These are phyloP conservation scores for Margaritispora aquatica DNA, from an alignment of 495 filamentous ascomycete species.

Conservation along the genomic window DNA sequence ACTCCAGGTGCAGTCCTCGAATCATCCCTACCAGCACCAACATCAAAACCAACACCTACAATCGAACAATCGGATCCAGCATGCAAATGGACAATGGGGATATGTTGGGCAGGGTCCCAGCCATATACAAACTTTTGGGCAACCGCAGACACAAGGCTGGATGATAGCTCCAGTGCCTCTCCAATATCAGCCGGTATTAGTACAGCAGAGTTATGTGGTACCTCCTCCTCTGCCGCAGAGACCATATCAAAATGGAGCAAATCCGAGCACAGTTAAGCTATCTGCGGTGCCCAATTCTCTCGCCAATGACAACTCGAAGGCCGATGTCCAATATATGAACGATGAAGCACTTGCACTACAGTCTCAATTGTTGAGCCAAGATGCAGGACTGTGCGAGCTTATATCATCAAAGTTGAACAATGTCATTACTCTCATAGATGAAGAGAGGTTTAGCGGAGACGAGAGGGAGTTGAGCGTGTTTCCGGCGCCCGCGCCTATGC, in stretches of 20 bases:
- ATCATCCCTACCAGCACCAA: constrained; percentile 17
- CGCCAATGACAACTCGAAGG: constrained; percentile 23
- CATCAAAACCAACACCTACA: constrained; percentile 10
- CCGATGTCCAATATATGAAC: constrained; percentile 28
- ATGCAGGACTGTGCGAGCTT: constrained; percentile 46
- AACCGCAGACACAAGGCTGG: constrained; percentile 23
- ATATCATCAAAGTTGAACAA: constrained; percentile 53
- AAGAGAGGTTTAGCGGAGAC: constrained; percentile 53
- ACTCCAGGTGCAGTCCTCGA: too few relatives aligned
- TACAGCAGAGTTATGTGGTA: constrained; percentile 4
- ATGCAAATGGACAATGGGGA: constrained; percentile 15
- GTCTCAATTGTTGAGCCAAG: constrained; percentile 35
- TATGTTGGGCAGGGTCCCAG: constrained; percentile 10
- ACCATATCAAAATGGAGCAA: constrained; percentile 4
- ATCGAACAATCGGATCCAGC: constrained; percentile 14
- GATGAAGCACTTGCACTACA: constrained; percentile 30
- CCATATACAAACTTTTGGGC: constrained; percentile 4
- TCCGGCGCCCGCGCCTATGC: constrained; percentile 28
- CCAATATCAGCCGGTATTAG: constrained; percentile 16
- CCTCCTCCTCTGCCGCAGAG: constrained; percentile 8
- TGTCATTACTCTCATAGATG: constrained; percentile 64
- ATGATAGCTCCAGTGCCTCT: constrained; percentile 11
- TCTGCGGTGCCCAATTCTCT: constrained; percentile 30
- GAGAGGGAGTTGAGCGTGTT: constrained; percentile 52
- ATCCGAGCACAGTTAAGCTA: constrained; percentile 12